Base-by-base conservation (phyloP, 2,329 filamentous ascomycete genomes). In the Venturia asperata region DNA sequence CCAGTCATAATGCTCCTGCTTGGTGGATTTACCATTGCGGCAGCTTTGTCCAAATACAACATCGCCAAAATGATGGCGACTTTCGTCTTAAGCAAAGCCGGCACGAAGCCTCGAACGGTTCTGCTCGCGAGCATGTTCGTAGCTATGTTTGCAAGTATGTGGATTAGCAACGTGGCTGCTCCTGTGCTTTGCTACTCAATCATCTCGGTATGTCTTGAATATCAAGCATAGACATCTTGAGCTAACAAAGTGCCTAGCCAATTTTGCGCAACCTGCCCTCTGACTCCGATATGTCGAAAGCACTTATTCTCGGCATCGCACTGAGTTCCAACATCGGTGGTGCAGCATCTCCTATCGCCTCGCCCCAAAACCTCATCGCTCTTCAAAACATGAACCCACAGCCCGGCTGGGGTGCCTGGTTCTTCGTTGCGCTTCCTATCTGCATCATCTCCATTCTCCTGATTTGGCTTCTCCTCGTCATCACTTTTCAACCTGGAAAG, bases 91-190 rank as follows among this genome's bases (percentile, higher is more conserved):
- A 96, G 92, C 80, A 97, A 96, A 79, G 94, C 94, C 10, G 94
- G 94, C 7, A 97, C 94, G 3, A 89, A 87, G 71, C 94, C 94
- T 11, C 83, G 87, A 65, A 93, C 90, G 2, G 94, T 99, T 3
- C 82, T 99, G 5, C 78, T 99, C n/a, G 94, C 93, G 64, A 97
- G 93, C 78, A 99, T 99, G 94, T 92, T 97, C 71, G 94, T 99
- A 52, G 92, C 93, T 65, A 95, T 94, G 72, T 95, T 99, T 75
- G 89, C 95, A 10, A 97, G 92, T 71, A 99, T 99, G 94, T 91
- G 96, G 82, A 97, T 99, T 72, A 96, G 92, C 78, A 99, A 99
- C 70, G 95, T 99, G 37, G 94, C 94, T 1, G 93, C 95, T 1
- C 94, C 94, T 0, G 94, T 99, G 11, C 83, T 99, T 45, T 99